Conservation (phyloP, 345 rosid genomes). For the Salix purpurea region DNA sequence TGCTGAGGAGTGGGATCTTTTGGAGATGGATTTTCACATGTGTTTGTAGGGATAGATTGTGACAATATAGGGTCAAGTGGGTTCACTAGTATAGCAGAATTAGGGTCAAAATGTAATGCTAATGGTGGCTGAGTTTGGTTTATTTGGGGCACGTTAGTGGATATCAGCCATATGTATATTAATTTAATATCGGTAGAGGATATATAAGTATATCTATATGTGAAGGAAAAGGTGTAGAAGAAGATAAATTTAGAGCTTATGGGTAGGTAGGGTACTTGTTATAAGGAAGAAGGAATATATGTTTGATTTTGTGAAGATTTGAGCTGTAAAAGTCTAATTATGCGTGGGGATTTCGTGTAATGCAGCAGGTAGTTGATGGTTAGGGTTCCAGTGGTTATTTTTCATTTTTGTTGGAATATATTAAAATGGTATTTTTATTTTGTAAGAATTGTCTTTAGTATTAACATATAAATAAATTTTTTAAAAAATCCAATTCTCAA, state of each 20-base stretch:
- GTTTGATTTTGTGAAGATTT: neutral
- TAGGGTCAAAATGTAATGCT: constrained; percentile 21
- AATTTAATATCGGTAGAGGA: neutral
- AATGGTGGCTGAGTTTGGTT: constrained; percentile 17
- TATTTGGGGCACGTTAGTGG: constrained; percentile 26
- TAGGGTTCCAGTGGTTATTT: neutral
- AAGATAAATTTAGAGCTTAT: neutral
- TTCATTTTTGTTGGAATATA: too few relatives aligned
- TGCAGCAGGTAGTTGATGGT: neutral
- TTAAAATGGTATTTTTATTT: too few relatives aligned
- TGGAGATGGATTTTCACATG: constrained; percentile 28
- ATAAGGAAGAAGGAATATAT: neutral
- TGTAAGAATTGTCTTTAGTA: too few relatives aligned
- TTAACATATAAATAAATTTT: too few relatives aligned
- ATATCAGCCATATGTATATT: constrained; percentile 23
- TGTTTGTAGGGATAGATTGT: constrained; percentile 13
- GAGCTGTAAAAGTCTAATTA: constrained; percentile 17
- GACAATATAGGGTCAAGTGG: constrained; percentile 15
- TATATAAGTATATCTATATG: neutral
- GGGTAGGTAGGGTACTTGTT: neutral
- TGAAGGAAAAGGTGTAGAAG: neutral
- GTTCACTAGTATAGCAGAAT: neutral
- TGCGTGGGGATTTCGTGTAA: constrained; percentile 51
- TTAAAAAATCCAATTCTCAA: too few relatives aligned
- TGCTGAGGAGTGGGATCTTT: neutral